phyloP scores from a whole-genome alignment of 257 asterid genomes.

The Haberlea rhodopensis region DNA sequence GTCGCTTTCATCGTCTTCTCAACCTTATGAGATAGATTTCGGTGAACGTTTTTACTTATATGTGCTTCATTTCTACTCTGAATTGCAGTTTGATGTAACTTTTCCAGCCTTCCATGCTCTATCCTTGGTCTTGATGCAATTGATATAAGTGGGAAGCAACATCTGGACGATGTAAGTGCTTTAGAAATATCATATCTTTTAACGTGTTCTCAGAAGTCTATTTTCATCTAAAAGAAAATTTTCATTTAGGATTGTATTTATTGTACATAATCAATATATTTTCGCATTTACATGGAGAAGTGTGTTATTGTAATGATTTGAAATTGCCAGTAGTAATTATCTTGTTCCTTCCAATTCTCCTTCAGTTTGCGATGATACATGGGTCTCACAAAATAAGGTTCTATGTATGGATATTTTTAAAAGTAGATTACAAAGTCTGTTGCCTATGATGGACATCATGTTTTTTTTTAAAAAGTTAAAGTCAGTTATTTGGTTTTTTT shows the following conservation, averaged over 20 bases:
- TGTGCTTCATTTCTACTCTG: too few species aligned
- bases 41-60: too few species aligned
- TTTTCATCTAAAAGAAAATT: neutral
- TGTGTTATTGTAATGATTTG: conserved; percentile 7
- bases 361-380: conserved; percentile 1
- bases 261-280: neutral
- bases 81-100: too few species aligned
- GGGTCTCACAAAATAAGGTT: too few species aligned
- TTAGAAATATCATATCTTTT: conserved; percentile 18
- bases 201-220: conserved; percentile 5
- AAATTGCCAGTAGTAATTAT: neutral
- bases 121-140: conserved; percentile 91
- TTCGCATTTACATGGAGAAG: conserved; percentile 11
- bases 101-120: too few species aligned
- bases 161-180: conserved; percentile 85
- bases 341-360: conserved; percentile 12
- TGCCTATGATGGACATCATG: too few species aligned
- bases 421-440: too few species aligned
- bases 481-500: too few species aligned
- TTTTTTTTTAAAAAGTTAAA: too few species aligned
- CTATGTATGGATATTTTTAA: too few species aligned
- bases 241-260: neutral
- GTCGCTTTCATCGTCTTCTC: too few species aligned
- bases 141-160: conserved; percentile 99
- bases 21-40: too few species aligned